A percentile compares a stretch with the other conserved stretches of the same genome.
phyloP scores from a whole-genome alignment of 352 stramenopile genomes.

The Halophytophthora batemanensis region DNA sequence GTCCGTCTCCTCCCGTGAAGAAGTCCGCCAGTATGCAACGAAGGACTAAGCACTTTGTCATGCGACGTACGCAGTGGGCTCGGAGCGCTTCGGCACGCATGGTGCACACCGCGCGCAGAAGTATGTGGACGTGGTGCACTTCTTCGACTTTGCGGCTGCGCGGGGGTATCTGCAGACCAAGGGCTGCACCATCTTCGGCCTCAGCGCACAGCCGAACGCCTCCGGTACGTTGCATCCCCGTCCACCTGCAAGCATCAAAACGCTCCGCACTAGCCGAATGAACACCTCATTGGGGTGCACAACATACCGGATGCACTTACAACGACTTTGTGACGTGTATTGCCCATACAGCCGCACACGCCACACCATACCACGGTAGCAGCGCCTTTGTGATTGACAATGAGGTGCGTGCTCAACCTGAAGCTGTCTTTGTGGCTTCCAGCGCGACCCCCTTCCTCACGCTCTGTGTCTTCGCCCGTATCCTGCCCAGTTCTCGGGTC shows the following conservation, averaged over 20 bases:
- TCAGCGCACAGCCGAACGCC: conserved; percentile 28
- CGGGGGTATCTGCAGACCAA: conserved; percentile 51
- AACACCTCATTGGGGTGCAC: too few relatives aligned
- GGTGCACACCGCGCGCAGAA: conserved; percentile 77
- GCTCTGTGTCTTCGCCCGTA: neutral
- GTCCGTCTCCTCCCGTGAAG: conserved; percentile 6
- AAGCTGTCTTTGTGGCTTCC: neutral
- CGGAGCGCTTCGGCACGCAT: conserved; percentile 73
- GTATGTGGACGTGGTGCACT: conserved; percentile 71
- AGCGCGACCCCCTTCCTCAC: too few relatives aligned
- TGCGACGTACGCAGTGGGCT: conserved; percentile 44
- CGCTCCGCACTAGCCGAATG: too few relatives aligned
- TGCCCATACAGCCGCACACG: conserved; percentile 45
- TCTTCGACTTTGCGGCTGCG: conserved; percentile 68
- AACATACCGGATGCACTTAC: neutral
- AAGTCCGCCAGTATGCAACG: neutral
- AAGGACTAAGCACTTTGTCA: neutral
- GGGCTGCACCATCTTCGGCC: conserved; percentile 56
- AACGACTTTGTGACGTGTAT: conserved; percentile 1
- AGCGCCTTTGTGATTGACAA: conserved; percentile 80
- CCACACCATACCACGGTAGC: conserved; percentile 41
- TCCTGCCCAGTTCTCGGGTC: conserved; percentile 27
- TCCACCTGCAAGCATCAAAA: too few relatives aligned
- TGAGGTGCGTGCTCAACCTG: conserved; percentile 29
- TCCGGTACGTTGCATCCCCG: conserved; percentile 21